Evolutionary conservation across 371 early-diverging fungal species (phyloP), one percentile per base, ranked within the genome.

Genomic region (Apophysomyces variabilis): DNA sequence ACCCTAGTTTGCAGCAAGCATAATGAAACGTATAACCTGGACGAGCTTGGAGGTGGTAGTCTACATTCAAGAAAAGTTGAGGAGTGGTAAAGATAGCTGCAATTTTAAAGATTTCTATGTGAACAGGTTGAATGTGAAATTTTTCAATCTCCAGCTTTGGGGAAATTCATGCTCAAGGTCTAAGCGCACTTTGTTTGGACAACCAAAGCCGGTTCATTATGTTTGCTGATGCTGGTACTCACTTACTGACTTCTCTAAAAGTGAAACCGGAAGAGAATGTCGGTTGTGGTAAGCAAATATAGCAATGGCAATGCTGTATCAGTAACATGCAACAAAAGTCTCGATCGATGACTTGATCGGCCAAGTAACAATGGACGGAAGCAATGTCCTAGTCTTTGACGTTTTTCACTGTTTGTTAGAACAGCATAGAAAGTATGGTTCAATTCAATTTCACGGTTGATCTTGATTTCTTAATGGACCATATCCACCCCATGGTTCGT

Each of bases 1-100:
- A 75, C 72, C 18, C 47, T 84, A 57, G 62, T 73, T 50, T 84
- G 85, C 54, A 73, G 77, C 57, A 82, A 80, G 64, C 85, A 85
- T 64, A 75, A 79, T 58, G 54, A 50, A 7, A 50, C 21, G 21
- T 26, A 50, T 21, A 50, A 32, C 21, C 9, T 50, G 54, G 54
- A 50, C 7, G 54, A 50, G 16, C 69, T 65, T 35, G 54, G 54
- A 21, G 54, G 54, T 50, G 54, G 54, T 50, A 50, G 54, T 50
- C 35, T 50, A 21, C 54, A 50, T 50, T 50, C 54, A 0, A n/a
- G 54, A 50, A 50, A 21, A 50, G 21, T 50, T 21, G 21, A 50
- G 16, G 21, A 9, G 9, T 50, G 54, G 54, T 50, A 11, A 50
- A n/a, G 21, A 7, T 18, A 21, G 21, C 16, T 41, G 41, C 41